Evolutionary conservation across 768 basidiomycete genomes (phyloP).

Genomic region (Russula abietina): DNA sequence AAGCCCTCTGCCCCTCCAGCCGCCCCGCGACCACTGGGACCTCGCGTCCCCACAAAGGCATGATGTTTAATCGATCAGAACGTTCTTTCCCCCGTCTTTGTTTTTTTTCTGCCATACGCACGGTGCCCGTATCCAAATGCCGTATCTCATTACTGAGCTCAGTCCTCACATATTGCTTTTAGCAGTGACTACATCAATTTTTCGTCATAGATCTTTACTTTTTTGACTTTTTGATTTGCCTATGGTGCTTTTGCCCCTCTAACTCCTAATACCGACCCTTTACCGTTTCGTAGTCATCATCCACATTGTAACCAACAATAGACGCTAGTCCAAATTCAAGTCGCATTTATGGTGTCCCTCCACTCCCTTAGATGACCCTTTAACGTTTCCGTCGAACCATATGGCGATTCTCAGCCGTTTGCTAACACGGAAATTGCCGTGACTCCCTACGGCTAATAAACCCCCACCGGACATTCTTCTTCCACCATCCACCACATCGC

Average conservation of each 20-base stretch:
- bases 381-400: too few relatives aligned
- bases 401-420: neutral
- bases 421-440: neutral
- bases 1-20: constrained; percentile 19
- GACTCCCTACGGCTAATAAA: neutral
- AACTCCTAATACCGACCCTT: constrained; percentile 19
- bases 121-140: constrained; percentile 23
- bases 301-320: constrained; percentile 23
- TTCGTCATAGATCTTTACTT: constrained; percentile 24
- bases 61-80: constrained; percentile 19
- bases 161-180: constrained; percentile 18
- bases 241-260: neutral
- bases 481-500: too few relatives aligned
- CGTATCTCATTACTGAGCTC: constrained; percentile 25
- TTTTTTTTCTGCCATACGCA: constrained; percentile 11
- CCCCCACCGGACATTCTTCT: too few relatives aligned
- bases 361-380: constrained; percentile 36
- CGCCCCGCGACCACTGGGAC: constrained; percentile 21
- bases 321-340: constrained; percentile 34
- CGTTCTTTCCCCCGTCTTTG: constrained; percentile 4
- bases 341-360: constrained; percentile 26
- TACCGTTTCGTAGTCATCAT: constrained; percentile 16
- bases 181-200: constrained; percentile 24
- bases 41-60: constrained; percentile 17
- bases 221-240: constrained; percentile 18